Evolutionary conservation across 2,329 filamentous ascomycete species (phyloP), one percentile per base, ranked within the genome.

Genomic region (Nothopassalora personata): DNA sequence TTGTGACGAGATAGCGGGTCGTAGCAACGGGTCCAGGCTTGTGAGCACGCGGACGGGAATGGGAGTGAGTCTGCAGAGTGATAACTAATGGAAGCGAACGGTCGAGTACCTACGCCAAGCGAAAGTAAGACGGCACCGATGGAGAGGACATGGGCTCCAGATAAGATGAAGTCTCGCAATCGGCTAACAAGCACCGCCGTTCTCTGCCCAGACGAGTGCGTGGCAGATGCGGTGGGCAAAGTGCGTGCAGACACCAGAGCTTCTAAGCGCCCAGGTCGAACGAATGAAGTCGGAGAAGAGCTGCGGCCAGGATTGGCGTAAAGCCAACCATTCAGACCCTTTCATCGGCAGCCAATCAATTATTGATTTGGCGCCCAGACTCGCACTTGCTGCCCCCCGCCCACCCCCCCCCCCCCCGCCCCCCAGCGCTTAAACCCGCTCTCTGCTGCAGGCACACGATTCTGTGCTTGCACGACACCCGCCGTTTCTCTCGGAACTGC

Each of bases 181-280:
- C 47, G 55, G 53, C 57, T 60, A 58, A 58, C 62, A 57, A 56
- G 62, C 62, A 58, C 60, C 27, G 47, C 55, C 55, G 52, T 27
- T 52, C 23, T 47, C 39, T 43, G 5, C 39, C 39, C 15, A 18
- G 53, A 57, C 53, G 50, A 50, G 49, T 52, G 59, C 36, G 58
- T 60, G 54, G 54, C 52, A 62, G 58, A 57, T 59, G 62, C 57
- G 55, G 59, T 61, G 61, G 62, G 60, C 58, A 62, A 59, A 62
- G 62, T 57, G 57, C 54, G 54, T 64, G 63, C 63, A 62, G 56
- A 47, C 54, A 56, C 33, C 55, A 54, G 58, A 54, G 54, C 61
- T 58, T 58, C 33, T 61, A 65, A 63, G 63, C 63, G 63, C 63
- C 63, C 54, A 49, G 33, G 28, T 48, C 30, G 54, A 60, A 50